A percentile compares a stretch with the other conserved stretches of the same genome.
Conservation (phyloP, 306 rosid species). For the Myrica gale region DNA sequence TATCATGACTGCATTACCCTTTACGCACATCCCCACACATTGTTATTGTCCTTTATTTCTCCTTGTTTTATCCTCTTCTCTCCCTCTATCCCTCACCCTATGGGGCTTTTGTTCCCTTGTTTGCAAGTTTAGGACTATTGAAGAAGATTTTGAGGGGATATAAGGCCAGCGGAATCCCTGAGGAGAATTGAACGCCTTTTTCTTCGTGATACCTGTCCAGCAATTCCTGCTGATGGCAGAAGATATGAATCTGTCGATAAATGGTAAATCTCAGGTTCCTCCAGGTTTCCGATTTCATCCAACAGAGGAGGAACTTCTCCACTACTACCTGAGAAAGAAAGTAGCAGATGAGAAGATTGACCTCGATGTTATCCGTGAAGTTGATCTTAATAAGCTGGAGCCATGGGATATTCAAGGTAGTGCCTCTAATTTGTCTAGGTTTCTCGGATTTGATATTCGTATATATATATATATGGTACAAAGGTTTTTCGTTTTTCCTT, state of each 20-base stretch:
- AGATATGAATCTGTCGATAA: constrained; percentile 49
- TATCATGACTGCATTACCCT: constrained; percentile 36
- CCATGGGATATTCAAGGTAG: constrained; percentile 71
- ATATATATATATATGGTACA: not conserved
- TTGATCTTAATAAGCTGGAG: constrained; percentile 64
- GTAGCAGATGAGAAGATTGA: constrained; percentile 55
- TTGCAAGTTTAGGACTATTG: not conserved
- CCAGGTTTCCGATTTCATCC: constrained; percentile 62
- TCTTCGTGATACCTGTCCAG: not conserved
- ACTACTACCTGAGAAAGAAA: constrained; percentile 56
- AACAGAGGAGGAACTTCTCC: constrained; percentile 61
- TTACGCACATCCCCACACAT: constrained; percentile 28
- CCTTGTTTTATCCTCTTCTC: not conserved
- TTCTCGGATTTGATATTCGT: not conserved
- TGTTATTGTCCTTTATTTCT: not conserved
- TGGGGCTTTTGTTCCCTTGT: not conserved
- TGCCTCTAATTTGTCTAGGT: not conserved
- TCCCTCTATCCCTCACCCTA: not conserved
- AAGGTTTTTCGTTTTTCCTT: not conserved
- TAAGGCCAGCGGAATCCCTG: not conserved
- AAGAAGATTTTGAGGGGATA: not conserved
- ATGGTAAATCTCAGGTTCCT: constrained; percentile 58
- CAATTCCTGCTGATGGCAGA: constrained; percentile 18
- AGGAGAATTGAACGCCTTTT: not conserved
- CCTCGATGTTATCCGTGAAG: constrained; percentile 59